Conservation (phyloP, 305 asterid genomes). For the Fraxinus angustifolia region DNA sequence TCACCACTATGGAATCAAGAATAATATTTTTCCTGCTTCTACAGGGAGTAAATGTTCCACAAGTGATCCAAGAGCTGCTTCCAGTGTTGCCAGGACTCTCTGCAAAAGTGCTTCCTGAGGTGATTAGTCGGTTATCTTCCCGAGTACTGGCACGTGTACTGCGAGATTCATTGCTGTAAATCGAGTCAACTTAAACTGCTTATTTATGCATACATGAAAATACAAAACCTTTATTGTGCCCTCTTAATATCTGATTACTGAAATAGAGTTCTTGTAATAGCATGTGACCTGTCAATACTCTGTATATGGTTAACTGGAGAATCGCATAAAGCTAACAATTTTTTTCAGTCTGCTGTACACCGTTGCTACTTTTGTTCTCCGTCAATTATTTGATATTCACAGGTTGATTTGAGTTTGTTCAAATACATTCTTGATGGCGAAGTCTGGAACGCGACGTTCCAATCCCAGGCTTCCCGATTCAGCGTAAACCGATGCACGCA, state of each 20-base stretch:
- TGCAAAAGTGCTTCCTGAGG: constrained; percentile 81
- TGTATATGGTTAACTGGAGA: background rate
- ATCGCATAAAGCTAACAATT: background rate
- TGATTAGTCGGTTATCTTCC: constrained; percentile 73
- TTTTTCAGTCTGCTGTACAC: background rate
- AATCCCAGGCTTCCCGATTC: background rate
- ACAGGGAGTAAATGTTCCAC: constrained; percentile 66
- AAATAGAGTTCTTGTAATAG: background rate
- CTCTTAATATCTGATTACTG: background rate
- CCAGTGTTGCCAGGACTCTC: constrained; percentile 90
- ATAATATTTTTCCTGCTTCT: constrained; percentile 11
- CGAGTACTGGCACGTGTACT: constrained; percentile 76
- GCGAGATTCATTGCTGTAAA: constrained; percentile 57
- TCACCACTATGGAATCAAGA: constrained; percentile 6
- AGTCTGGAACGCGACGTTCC: background rate
- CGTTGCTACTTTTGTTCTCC: background rate
- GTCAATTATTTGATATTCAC: background rate
- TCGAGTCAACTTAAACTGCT: constrained; percentile 18
- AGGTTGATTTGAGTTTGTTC: background rate
- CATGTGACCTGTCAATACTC: background rate
- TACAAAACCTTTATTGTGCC: background rate
- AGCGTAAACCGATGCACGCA: background rate
- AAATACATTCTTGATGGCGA: background rate
- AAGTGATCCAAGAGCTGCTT: constrained; percentile 78
- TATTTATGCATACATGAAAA: constrained; percentile 23